Conservation (phyloP, 1,284 basidiomycete genomes). For the Nidula niveotomentosa region DNA sequence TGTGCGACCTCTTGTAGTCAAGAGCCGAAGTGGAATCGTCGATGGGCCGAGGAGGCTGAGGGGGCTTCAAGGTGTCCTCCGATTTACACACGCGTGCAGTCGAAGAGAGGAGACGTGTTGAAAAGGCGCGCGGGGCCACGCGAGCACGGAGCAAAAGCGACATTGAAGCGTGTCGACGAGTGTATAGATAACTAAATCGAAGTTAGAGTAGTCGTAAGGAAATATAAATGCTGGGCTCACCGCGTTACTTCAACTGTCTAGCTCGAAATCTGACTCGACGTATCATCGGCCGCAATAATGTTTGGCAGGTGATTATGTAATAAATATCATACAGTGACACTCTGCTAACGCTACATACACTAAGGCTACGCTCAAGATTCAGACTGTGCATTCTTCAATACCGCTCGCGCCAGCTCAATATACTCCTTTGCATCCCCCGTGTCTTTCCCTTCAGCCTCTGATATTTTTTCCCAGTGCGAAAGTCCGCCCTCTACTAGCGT, state of each 20-base stretch:
- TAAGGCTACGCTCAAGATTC: no score
- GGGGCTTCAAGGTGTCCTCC: slow-evolving; percentile 45
- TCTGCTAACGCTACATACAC: no score
- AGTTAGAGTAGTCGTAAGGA: not conserved
- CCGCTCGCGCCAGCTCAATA: slow-evolving; percentile 59
- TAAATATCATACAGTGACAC: no score
- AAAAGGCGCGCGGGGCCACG: slow-evolving; percentile 15
- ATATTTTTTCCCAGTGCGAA: slow-evolving; percentile 70
- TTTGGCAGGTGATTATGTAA: no score
- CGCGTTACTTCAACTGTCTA: not conserved
- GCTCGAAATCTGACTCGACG: no score
- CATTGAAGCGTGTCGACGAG: not conserved
- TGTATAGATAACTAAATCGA: not conserved
- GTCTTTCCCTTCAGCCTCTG: slow-evolving; percentile 50
- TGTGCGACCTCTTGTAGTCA: slow-evolving; percentile 86
- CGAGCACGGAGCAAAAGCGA: slow-evolving; percentile 11
- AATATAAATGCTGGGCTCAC: not conserved
- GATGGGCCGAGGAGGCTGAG: slow-evolving; percentile 70
- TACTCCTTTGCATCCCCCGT: slow-evolving; percentile 51
- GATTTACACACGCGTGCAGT: slow-evolving; percentile 25
- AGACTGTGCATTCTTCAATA: slow-evolving; percentile 37
- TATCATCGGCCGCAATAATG: no score
- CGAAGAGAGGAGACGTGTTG: slow-evolving; percentile 35
- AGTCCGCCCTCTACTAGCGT: slow-evolving; percentile 72
- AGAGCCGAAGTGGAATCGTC: slow-evolving; percentile 93